Evolutionary conservation across 164 flowering plant species (phyloP).

Genomic region (Macadamia integrifolia): DNA sequence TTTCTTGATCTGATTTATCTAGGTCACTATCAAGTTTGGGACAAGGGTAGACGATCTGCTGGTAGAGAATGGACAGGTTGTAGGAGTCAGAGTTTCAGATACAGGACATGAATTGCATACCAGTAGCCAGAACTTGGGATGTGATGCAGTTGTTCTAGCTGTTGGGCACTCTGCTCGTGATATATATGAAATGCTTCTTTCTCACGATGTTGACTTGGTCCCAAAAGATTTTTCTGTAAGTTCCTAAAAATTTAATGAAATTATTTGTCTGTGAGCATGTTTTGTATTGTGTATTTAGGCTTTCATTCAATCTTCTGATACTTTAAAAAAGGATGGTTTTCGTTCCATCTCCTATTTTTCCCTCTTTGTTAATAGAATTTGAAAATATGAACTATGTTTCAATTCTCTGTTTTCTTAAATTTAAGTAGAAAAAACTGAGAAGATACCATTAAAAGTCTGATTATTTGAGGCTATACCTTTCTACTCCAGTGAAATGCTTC

Average conservation of each 20-base stretch:
- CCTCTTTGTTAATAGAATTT: neutral
- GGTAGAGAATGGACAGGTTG: slow-evolving; percentile 44
- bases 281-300: no score
- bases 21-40: slow-evolving; percentile 90
- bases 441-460: no score
- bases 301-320: neutral
- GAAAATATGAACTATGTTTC: neutral
- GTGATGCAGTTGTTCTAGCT: slow-evolving; percentile 85
- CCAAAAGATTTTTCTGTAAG: slow-evolving; percentile 98
- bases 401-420: no score
- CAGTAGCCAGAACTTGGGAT: slow-evolving; percentile 38
- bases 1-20: slow-evolving; percentile 11
- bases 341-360: neutral
- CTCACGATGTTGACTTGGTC: slow-evolving; percentile 55
- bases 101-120: slow-evolving; percentile 25
- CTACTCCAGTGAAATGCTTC: no score
- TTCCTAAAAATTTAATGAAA: slow-evolving; percentile 10
- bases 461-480: no score
- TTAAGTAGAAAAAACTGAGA: no score
- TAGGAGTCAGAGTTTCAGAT: slow-evolving; percentile 73
- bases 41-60: slow-evolving; percentile 87
- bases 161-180: slow-evolving; percentile 99
- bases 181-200: slow-evolving; percentile 82
- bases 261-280: no score
- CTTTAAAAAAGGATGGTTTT: neutral